Conservation (phyloP, 2,329 filamentous ascomycete species). For the Colletotrichum lindemuthianum region DNA sequence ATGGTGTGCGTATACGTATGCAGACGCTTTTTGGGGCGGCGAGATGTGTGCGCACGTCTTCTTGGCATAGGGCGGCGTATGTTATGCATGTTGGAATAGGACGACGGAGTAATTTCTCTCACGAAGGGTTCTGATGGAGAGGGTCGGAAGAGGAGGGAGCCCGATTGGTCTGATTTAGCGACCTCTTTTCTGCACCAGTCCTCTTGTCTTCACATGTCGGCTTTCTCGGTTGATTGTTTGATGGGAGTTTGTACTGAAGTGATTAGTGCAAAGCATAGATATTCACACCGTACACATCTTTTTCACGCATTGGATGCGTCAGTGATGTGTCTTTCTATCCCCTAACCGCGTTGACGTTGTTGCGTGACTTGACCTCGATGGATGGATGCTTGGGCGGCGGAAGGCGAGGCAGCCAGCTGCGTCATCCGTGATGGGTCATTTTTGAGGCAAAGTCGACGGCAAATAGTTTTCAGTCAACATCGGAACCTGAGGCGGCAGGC, state of each 20-base stretch:
- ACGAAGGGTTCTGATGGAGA: background rate
- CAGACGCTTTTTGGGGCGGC: too few species aligned
- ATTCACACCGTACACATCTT: background rate
- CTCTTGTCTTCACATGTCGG: background rate
- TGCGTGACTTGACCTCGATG: too few species aligned
- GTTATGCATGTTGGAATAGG: slow-evolving; percentile 31
- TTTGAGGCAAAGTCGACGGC: too few species aligned
- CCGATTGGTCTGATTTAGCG: slow-evolving; percentile 25
- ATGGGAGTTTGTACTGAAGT: slow-evolving; percentile 10
- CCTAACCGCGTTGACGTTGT: too few species aligned
- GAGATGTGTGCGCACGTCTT: slow-evolving; percentile 26
- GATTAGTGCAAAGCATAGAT: slow-evolving; percentile 23
- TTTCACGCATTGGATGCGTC: background rate
- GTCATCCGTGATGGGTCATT: too few species aligned
- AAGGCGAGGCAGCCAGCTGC: too few species aligned
- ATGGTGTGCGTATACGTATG: slow-evolving; percentile 3
- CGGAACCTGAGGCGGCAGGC: too few species aligned
- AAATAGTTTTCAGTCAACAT: too few species aligned
- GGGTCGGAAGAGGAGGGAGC: background rate
- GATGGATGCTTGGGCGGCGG: too few species aligned
- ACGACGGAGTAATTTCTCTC: slow-evolving; percentile 21
- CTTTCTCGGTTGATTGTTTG: background rate
- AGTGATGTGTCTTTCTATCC: background rate
- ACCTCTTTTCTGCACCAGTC: slow-evolving; percentile 8
- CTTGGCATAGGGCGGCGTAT: slow-evolving; percentile 33